Percentiles rank a stretch among this genome's conserved stretches.
Evolutionary conservation across 2,329 filamentous ascomycete genomes (phyloP).

Genomic region (Ceratocystis eucalypticola): DNA sequence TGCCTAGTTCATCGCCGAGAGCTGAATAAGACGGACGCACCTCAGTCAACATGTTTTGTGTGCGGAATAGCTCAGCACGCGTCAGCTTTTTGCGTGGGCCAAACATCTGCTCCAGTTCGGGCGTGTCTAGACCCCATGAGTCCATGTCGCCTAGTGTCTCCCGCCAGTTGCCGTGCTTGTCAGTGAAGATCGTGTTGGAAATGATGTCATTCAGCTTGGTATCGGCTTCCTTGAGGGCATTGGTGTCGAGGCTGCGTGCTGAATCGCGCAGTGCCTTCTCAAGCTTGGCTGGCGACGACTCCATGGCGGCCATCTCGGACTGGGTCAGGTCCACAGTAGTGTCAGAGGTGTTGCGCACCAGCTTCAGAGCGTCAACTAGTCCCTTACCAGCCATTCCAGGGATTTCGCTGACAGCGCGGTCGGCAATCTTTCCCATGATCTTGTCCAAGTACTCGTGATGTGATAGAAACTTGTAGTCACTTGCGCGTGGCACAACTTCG

Average conservation of each 20-base stretch:
- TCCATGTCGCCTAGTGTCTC: slow-evolving; percentile 26
- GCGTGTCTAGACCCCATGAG: slow-evolving; percentile 23
- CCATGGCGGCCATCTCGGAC: slow-evolving; percentile 37
- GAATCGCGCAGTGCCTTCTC: slow-evolving; percentile 13
- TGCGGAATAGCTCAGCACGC: slow-evolving; percentile 18
- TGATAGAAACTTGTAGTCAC: slow-evolving; percentile 44
- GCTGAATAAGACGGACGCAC: slow-evolving; percentile 22
- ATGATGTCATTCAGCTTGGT: slow-evolving; percentile 17
- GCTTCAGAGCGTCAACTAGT: slow-evolving; percentile 31
- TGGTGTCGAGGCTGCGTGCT: slow-evolving; percentile 10
- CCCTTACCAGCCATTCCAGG: slow-evolving; percentile 31
- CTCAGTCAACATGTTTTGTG: slow-evolving; percentile 19
- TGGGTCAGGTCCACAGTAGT: slow-evolving; percentile 38
- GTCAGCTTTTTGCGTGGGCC: slow-evolving; percentile 18
- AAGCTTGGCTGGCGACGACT: slow-evolving; percentile 33
- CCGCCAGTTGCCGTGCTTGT: slow-evolving; percentile 26
- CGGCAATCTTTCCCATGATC: slow-evolving; percentile 26
- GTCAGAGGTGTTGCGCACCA: slow-evolving; percentile 31
- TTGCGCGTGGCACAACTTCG: slow-evolving; percentile 35
- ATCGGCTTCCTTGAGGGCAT: slow-evolving; percentile 17
- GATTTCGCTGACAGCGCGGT: slow-evolving; percentile 42
- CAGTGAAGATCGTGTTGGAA: slow-evolving; percentile 18
- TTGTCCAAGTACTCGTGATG: slow-evolving; percentile 40
- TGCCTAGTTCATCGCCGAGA: slow-evolving; percentile 33
- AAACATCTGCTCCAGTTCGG: slow-evolving; percentile 19